Conservation (phyloP, 441 rosid species). For the Adansonia grandidieri region DNA sequence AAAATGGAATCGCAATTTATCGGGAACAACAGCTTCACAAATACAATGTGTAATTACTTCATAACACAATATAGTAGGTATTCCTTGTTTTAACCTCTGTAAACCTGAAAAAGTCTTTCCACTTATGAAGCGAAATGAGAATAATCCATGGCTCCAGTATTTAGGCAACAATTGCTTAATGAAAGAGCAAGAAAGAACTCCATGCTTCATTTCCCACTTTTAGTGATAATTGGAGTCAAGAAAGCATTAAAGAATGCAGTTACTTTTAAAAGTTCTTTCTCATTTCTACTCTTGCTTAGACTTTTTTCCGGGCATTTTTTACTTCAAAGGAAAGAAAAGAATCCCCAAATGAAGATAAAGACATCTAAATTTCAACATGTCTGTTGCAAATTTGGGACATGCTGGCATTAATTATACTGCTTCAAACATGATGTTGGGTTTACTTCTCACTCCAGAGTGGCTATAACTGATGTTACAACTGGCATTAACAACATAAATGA, state of each 20-base stretch:
- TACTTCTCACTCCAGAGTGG: background rate
- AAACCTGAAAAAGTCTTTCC: background rate
- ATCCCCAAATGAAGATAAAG: background rate
- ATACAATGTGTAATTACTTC: background rate
- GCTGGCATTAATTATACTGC: background rate
- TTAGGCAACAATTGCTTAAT: background rate
- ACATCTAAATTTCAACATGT: background rate
- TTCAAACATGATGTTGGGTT: slow-evolving; percentile 10
- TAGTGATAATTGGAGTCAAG: background rate
- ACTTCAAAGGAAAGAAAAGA: background rate
- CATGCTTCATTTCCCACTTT: background rate
- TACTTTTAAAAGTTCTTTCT: background rate
- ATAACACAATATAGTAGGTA: slow-evolving; percentile 1
- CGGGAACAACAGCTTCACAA: background rate
- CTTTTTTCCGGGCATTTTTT: background rate
- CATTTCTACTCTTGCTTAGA: slow-evolving; percentile 1
- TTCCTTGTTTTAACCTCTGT: background rate
- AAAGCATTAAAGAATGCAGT: background rate
- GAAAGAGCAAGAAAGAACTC: background rate
- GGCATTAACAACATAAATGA: background rate
- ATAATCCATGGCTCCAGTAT: background rate
- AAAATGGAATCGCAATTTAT: background rate
- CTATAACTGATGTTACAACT: background rate
- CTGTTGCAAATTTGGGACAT: background rate
- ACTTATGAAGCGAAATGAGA: background rate